Evolutionary conservation across 768 basidiomycete genomes (phyloP).

Genomic region (Tremella mesenterica): DNA sequence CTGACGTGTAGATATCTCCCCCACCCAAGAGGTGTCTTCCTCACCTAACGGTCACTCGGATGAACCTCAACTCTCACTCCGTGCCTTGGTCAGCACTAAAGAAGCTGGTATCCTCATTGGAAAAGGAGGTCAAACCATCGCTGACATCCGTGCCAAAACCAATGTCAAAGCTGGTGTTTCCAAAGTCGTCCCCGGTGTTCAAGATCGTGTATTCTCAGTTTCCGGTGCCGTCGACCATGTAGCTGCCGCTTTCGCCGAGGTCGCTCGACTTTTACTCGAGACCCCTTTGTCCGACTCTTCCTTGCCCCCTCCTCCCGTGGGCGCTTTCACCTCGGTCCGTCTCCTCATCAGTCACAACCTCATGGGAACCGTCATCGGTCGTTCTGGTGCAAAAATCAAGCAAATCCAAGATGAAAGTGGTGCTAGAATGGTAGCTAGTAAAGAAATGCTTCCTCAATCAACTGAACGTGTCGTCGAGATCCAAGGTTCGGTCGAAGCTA

Average conservation of each 20-base stretch:
- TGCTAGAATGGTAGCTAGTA: slow-evolving; percentile 95
- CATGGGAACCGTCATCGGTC: slow-evolving; percentile 98
- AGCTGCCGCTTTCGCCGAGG: slow-evolving; percentile 92
- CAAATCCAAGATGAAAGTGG: slow-evolving; percentile 94
- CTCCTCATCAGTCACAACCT: slow-evolving; percentile 98
- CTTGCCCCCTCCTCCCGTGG: slow-evolving; percentile 60
- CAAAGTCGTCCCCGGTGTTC: slow-evolving; percentile 95
- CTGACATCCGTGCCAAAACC: slow-evolving; percentile 87
- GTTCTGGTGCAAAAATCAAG: slow-evolving; percentile 94
- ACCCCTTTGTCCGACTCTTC: slow-evolving; percentile 66
- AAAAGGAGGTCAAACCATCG: slow-evolving; percentile 94
- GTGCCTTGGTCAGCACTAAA: slow-evolving; percentile 91
- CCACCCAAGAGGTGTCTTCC: slow-evolving; percentile 18
- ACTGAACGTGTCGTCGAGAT: slow-evolving; percentile 98
- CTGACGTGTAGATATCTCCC: too few species aligned
- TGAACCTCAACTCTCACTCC: slow-evolving; percentile 57
- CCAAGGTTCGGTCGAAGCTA: slow-evolving; percentile 83
- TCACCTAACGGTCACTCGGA: slow-evolving; percentile 10
- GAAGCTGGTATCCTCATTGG: slow-evolving; percentile 53
- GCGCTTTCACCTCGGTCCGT: slow-evolving; percentile 70
- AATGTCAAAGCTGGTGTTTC: slow-evolving; percentile 98
- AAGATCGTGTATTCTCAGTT: slow-evolving; percentile 93
- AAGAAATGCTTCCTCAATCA: slow-evolving; percentile 98
- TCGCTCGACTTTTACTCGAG: slow-evolving; percentile 72
- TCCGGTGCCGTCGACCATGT: slow-evolving; percentile 86